Percentiles rank a stretch among this genome's conserved stretches.
Conservation (phyloP, 805 yeast species). For the Metschnikowia koreensis region DNA sequence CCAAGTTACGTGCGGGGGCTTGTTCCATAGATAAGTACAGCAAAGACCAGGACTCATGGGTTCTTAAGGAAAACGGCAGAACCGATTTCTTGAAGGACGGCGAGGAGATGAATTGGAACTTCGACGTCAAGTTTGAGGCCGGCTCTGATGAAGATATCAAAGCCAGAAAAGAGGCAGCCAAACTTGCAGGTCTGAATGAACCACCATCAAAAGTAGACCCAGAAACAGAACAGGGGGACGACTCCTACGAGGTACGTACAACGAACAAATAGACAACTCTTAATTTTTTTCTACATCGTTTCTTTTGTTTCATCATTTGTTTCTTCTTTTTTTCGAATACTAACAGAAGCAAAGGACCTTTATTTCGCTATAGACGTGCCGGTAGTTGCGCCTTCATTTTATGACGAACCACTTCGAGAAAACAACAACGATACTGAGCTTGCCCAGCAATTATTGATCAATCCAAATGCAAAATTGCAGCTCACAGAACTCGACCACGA, state of each 20-base stretch:
- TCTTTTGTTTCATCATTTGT: no score
- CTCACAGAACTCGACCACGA: slow-evolving; percentile 33
- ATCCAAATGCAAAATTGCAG: slow-evolving; percentile 42
- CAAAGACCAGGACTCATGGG: slow-evolving; percentile 48
- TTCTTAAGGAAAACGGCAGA: slow-evolving; percentile 64
- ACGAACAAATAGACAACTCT: slow-evolving; percentile 5
- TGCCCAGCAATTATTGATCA: slow-evolving; percentile 29
- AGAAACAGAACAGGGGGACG: slow-evolving; percentile 1
- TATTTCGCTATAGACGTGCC: slow-evolving; percentile 26
- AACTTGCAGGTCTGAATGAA: slow-evolving; percentile 11
- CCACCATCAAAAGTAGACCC: slow-evolving; percentile 5
- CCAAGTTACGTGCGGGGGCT: slow-evolving; percentile 66
- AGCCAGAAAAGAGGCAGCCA: slow-evolving; percentile 39
- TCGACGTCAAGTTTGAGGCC: slow-evolving; percentile 73
- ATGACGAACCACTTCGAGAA: slow-evolving; percentile 14
- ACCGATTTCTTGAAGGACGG: slow-evolving; percentile 70
- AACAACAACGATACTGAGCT: slow-evolving; percentile 7
- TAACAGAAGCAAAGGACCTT: slow-evolving; percentile 22
- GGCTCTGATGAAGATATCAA: slow-evolving; percentile 86
- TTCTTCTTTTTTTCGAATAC: not conserved
- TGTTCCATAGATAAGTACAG: slow-evolving; percentile 74
- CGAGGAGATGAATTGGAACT: slow-evolving; percentile 94
- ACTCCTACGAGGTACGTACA: slow-evolving; percentile 20
- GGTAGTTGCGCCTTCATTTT: slow-evolving; percentile 18
- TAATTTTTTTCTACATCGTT: not conserved